These are phyloP conservation scores for Macrophomina pseudophaseolina DNA, from an alignment of 2,329 filamentous ascomycete species.

Conservation along the genomic window DNA sequence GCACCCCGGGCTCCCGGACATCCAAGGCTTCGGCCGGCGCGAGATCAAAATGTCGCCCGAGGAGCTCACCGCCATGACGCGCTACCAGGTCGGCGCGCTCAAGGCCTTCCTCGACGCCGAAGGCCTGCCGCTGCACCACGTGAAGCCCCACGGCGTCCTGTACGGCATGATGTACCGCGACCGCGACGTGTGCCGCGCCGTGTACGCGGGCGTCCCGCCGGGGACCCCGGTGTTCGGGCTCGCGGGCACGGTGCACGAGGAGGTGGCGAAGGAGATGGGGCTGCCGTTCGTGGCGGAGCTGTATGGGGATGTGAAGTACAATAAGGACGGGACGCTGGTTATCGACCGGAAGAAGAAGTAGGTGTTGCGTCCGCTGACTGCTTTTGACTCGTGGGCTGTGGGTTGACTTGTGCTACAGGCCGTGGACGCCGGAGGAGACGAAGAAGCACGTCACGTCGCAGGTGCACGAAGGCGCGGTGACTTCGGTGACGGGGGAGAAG, in stretches of 20 bases:
- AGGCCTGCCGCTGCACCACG: conserved; percentile 61
- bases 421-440: conserved; percentile 50
- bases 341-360: conserved; percentile 65
- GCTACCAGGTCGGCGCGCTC: conserved; percentile 69
- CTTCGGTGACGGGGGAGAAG: conserved; percentile 48
- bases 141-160: conserved; percentile 67
- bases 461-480: conserved; percentile 48
- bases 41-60: conserved; percentile 64
- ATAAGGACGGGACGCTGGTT: conserved; percentile 55
- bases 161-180: conserved; percentile 64
- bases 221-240: conserved; percentile 60
- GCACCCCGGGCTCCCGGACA: conserved; percentile 68
- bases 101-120: conserved; percentile 65
- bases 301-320: conserved; percentile 64
- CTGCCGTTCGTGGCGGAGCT: conserved; percentile 61
- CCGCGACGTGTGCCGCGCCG: conserved; percentile 57
- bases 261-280: conserved; percentile 58
- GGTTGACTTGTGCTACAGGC: conserved; percentile 31
- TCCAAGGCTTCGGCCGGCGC: conserved; percentile 68
- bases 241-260: conserved; percentile 60
- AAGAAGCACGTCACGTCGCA: conserved; percentile 48
- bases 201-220: conserved; percentile 58
- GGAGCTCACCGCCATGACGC: conserved; percentile 61
- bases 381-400: neutral
- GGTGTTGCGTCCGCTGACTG: neutral